Evolutionary conservation across 306 rosid species (phyloP), one percentile per base, ranked within the genome.

Genomic region (Sechiopsis laciniata): DNA sequence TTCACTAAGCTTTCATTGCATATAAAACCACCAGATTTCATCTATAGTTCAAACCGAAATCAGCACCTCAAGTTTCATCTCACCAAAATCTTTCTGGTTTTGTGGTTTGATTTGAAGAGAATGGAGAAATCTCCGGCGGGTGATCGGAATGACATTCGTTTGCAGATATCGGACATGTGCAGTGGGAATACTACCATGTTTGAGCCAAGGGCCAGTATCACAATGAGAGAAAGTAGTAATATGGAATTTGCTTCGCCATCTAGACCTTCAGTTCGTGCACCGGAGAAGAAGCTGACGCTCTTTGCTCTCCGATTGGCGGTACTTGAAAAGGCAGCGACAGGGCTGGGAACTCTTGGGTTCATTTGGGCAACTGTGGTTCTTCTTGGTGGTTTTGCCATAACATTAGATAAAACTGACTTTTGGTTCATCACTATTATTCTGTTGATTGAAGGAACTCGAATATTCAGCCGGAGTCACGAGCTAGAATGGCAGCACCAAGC

Each of bases 401-500:
- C 90, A 12, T 81, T 92, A 14, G 93, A 85, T 60, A 77, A 79
- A 76, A 80, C 91, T 0, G 96, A 92, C 67, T 92, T 90, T 75
- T 90, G 96, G 98, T 82, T 90, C 81, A 84, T 92, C 80, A 88
- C 98, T 13, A 81, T 95, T 77, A 95, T 95, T 65, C 75, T 91
- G 55, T 72, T 95, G 75, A 85, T 89, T 12, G 97, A 95, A 69
- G 99, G 99, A 24, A 77, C 97, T 21, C 74, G 99, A 54, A 86
- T 95, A 42, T 91, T 95, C 83, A 95, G 99, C 87, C 80, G 99
- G 54, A 95, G 99, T 24, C 99, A 85, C 50, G 99, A 95, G 79
- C 95, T 95, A 53, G 97, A 95, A 73, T 95, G 99, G 97, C 99
- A 95, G 63, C 99, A 91, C 77, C 96, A 91, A 79, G 87, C 97